Evolutionary conservation across 2,329 filamentous ascomycete species (phyloP), one percentile per base, ranked within the genome.

Genomic region (Zymoseptoria ardabiliae): DNA sequence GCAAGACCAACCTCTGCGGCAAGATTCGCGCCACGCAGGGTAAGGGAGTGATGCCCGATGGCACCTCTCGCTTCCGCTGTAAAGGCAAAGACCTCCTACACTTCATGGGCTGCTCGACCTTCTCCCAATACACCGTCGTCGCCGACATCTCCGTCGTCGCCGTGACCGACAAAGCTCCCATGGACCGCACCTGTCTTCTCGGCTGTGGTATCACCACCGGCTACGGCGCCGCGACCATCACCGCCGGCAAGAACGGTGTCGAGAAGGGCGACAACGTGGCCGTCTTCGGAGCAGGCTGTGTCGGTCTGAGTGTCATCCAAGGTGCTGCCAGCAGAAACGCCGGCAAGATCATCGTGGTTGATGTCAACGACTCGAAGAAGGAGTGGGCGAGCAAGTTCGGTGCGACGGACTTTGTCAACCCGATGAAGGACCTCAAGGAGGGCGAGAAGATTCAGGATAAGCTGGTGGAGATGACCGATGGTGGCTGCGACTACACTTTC

Each of bases 41-140:
- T 70, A 89, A 87, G 77, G 94, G 94, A 72, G 85, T 97, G 68
- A 96, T 99, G 92, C 94, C 94, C 59, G 94, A 99, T 76, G 93
- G 93, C 70, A 97, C 93, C 66, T 88, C 89, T 59, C 89, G 94
- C 71, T 97, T 97, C 86, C 90, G 85, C 78, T 91, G 88, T 83
- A 94, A 93, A 77, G 94, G 94, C 77, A 88, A 97, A 80, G 89
- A 96, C 70, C 83, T 99, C 63, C 85, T 97, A 60, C 94, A 97
- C 81, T 99, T 97, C 81, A 99, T 99, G 94, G 94, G 94, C 71
- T 96, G 91, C 58, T 97, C 92, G 45, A 99, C 94, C 69, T 99
- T 99, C 82, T 96, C 91, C 30, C 94, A 99, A 79, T 99, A 96
- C 81, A 97, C 94, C 59, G 94, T 99, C 65, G 91, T 99, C 45